Evolutionary conservation across 768 basidiomycete species (phyloP), one percentile per base, ranked within the genome.

Genomic region (Piloderma croceum): DNA sequence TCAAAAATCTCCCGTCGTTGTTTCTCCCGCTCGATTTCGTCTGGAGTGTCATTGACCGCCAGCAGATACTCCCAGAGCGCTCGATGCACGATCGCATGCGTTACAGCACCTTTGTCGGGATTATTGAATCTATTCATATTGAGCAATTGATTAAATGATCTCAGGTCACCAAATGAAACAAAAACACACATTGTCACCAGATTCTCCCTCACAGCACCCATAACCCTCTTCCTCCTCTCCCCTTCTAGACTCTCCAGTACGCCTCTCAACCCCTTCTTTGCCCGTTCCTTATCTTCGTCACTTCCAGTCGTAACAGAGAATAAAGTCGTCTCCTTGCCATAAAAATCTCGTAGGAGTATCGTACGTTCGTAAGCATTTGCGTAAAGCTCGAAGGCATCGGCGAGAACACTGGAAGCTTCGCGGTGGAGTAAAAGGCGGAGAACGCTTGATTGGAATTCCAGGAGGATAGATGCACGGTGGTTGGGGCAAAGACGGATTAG

Each of bases 381-480:
- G 53, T 90, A 86, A 0, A 93, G 73, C 56, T 93, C 91, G 53
- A 85, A 97, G 1, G 90, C 76, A 52, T 94, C 91, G 1, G 90
- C 85, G 9, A 97, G 70, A 6, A 90, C 83, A 3, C 77, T 70
- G 2, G 88, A 79, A 0, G 92, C 90, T 45, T 94, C 86, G 4
- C 84, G 75, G 58, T 96, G 92, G 11, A 89, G 70, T 6, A 97
- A 70, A 34, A 96, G 70, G 6, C 80, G 77, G 24, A 89, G 68
- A 31, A 94, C 77, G 41, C 80, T 69, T 1, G 77, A 75, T 42
- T 86, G 80, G 59, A 96, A 85, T 56, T 92, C 86, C 29, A 69
- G 65, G 29, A 94, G 68, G 51, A 97, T 90, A 11, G 79, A 71
- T 5, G 75, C 61, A 25, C 91, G 83, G 50, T 89, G 82, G 0